phyloP scores from a whole-genome alignment of 2,329 filamentous ascomycete genomes.

The Aspergillus japonicus region DNA sequence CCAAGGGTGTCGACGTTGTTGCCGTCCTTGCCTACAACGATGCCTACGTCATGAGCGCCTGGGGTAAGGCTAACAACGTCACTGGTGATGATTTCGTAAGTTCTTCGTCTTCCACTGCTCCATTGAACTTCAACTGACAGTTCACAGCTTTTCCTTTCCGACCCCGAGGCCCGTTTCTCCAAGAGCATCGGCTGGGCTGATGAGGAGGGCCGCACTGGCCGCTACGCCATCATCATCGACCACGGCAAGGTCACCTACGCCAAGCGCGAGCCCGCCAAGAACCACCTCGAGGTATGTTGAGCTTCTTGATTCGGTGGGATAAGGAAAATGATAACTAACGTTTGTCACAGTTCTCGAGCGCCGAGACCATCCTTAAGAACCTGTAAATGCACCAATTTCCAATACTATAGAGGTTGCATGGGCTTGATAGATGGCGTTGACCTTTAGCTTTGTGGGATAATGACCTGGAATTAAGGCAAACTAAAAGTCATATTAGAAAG shows the following conservation, averaged over 20 bases:
- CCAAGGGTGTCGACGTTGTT: slow-evolving; percentile 79
- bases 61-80: slow-evolving; percentile 83
- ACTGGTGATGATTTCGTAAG: slow-evolving; percentile 67
- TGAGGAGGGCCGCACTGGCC: slow-evolving; percentile 68
- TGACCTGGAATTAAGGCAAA: slow-evolving; percentile 13
- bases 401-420: slow-evolving; percentile 14
- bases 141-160: slow-evolving; percentile 69
- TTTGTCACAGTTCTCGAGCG: slow-evolving; percentile 37
- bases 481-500: slow-evolving; percentile 12
- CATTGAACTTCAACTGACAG: not conserved
- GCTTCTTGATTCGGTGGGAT: slow-evolving; percentile 15
- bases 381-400: slow-evolving; percentile 29
- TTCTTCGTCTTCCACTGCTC: slow-evolving; percentile 10
- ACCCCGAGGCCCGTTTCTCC: slow-evolving; percentile 70
- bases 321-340: slow-evolving; percentile 6
- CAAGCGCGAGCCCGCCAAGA: slow-evolving; percentile 62
- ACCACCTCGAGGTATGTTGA: slow-evolving; percentile 40
- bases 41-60: slow-evolving; percentile 81
- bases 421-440: slow-evolving; percentile 18
- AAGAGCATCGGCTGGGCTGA: slow-evolving; percentile 74
- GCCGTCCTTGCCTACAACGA: slow-evolving; percentile 84
- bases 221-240: slow-evolving; percentile 79
- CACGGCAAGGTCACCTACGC: slow-evolving; percentile 81
- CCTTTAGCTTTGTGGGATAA: slow-evolving; percentile 19
- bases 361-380: slow-evolving; percentile 39